Conservation (phyloP, 768 basidiomycete species). For the Suillus brevipes region DNA sequence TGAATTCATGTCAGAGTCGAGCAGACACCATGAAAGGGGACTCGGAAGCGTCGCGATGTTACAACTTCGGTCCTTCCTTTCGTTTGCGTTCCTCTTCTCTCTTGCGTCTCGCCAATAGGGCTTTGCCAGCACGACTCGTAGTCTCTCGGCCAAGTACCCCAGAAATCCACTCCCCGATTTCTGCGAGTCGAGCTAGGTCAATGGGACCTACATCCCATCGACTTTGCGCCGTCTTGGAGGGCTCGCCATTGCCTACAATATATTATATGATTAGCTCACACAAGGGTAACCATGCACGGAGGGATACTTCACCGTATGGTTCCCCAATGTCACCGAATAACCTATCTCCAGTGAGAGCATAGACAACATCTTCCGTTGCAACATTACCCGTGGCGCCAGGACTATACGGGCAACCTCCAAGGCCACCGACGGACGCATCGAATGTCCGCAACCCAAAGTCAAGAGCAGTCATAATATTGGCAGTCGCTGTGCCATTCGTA, state of each 20-base stretch:
- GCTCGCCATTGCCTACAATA: background rate
- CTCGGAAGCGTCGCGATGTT: background rate
- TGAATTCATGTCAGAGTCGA: background rate
- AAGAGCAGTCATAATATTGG: slow-evolving; percentile 73
- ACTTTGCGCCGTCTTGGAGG: slow-evolving; percentile 1
- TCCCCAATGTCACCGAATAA: slow-evolving; percentile 51
- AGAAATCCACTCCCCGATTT: slow-evolving; percentile 84
- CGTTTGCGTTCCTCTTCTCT: slow-evolving; percentile 27
- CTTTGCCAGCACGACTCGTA: slow-evolving; percentile 76
- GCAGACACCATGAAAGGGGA: background rate
- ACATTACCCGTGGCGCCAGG: slow-evolving; percentile 96
- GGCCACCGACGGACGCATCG: slow-evolving; percentile 82
- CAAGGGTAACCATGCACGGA: background rate
- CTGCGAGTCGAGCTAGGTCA: slow-evolving; percentile 67
- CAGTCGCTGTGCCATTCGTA: slow-evolving; percentile 81
- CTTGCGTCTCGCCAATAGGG: slow-evolving; percentile 54
- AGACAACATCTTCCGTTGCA: slow-evolving; percentile 89
- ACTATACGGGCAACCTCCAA: slow-evolving; percentile 95
- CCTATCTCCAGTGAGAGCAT: slow-evolving; percentile 69
- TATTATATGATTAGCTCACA: background rate
- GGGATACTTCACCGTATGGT: slow-evolving; percentile 10
- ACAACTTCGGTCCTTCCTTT: slow-evolving; percentile 2
- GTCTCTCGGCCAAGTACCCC: slow-evolving; percentile 63
- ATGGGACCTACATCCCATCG: slow-evolving; percentile 39
- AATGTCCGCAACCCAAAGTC: slow-evolving; percentile 77